Evolutionary conservation across 2,329 filamentous ascomycete species (phyloP).

Genomic region (Colletotrichum sojae): DNA sequence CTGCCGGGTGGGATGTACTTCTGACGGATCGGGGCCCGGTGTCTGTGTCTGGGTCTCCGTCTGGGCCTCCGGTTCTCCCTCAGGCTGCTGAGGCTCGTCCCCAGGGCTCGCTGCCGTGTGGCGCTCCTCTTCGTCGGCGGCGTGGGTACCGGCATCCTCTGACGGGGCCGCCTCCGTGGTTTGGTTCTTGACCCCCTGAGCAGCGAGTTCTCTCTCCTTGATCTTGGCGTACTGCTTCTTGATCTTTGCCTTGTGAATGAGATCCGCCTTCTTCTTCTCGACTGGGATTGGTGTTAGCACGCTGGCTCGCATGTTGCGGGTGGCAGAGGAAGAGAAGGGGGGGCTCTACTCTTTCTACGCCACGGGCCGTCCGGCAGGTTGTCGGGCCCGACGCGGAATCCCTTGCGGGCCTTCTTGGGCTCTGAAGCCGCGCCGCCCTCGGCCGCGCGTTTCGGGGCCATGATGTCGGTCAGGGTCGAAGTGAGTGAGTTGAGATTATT

Average conservation of each 20-base stretch:
- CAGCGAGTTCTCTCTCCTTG: slow-evolving; percentile 71
- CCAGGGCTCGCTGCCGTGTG: slow-evolving; percentile 46
- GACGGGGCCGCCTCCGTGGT: slow-evolving; percentile 19
- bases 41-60: slow-evolving; percentile 23
- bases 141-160: slow-evolving; percentile 43
- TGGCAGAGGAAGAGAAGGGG: not conserved
- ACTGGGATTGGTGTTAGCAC: slow-evolving; percentile 61
- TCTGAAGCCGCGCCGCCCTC: slow-evolving; percentile 52
- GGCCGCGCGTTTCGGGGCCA: slow-evolving; percentile 73
- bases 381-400: slow-evolving; percentile 88
- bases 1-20: slow-evolving; percentile 59
- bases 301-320: not conserved
- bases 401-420: slow-evolving; percentile 72
- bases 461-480: slow-evolving; percentile 47
- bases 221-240: slow-evolving; percentile 94
- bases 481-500: not conserved
- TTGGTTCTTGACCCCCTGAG: slow-evolving; percentile 38
- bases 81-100: not conserved
- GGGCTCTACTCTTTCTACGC: slow-evolving; percentile 76
- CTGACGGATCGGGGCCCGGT: slow-evolving; percentile 28
- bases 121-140: slow-evolving; percentile 29
- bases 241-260: slow-evolving; percentile 93
- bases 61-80: slow-evolving; percentile 4
- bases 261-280: slow-evolving; percentile 88
- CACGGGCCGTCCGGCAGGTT: slow-evolving; percentile 93